A percentile compares a stretch with the other conserved stretches of the same genome.
Evolutionary conservation across 2,329 filamentous ascomycete species (phyloP).

Genomic region (Sporothrix schenckii): DNA sequence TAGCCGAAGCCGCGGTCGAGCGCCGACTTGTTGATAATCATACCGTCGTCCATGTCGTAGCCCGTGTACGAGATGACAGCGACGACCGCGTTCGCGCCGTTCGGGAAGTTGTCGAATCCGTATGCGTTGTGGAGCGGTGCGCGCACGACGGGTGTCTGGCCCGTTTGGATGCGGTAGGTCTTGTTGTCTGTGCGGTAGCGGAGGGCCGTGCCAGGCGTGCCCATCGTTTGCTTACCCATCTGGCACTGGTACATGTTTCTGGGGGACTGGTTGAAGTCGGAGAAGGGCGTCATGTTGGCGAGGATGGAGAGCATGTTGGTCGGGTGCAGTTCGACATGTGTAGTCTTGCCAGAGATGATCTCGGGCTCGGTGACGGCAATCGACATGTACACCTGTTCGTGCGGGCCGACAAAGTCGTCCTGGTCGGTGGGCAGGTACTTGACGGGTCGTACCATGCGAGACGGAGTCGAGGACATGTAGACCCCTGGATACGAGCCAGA

Average conservation of each 20-base stretch:
- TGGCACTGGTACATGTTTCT: constrained; percentile 99
- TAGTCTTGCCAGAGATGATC: constrained; percentile 82
- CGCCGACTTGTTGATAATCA: constrained; percentile 98
- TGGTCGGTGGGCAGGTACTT: constrained; percentile 88
- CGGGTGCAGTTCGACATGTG: constrained; percentile 90
- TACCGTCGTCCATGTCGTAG: constrained; percentile 99
- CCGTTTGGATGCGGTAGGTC: constrained; percentile 89
- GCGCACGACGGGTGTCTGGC: constrained; percentile 91
- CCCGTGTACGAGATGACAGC: constrained; percentile 98
- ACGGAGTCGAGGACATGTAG: constrained; percentile 85
- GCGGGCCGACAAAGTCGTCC: constrained; percentile 85
- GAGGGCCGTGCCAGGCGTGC: constrained; percentile 84
- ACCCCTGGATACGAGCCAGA: constrained; percentile 96
- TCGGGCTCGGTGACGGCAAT: constrained; percentile 91
- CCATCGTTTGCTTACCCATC: constrained; percentile 99
- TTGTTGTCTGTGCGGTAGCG: constrained; percentile 96
- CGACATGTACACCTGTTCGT: constrained; percentile 98
- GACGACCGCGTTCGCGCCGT: constrained; percentile 92
- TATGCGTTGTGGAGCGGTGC: constrained; percentile 94
- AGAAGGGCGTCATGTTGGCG: constrained; percentile 98
- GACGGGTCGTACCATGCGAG: constrained; percentile 87
- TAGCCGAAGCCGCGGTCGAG: constrained; percentile 95
- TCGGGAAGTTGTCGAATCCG: constrained; percentile 96
- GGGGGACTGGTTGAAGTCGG: constrained; percentile 97
- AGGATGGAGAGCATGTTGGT: constrained; percentile 97